These are phyloP conservation scores for Xanthoconium separans DNA, from an alignment of 1,284 basidiomycete genomes.

Conservation along the genomic window DNA sequence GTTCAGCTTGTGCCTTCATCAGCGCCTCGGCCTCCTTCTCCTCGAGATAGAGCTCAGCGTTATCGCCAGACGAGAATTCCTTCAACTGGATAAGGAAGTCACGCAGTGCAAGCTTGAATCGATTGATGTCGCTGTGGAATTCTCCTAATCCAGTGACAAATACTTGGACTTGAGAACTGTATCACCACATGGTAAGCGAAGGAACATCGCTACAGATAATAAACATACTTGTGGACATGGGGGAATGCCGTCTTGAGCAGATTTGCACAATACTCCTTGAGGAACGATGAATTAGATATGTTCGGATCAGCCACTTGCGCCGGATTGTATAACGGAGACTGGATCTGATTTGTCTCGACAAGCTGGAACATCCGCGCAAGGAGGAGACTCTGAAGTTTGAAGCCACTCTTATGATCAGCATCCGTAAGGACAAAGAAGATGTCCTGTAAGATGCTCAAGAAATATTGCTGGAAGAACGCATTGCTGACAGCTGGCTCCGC, in stretches of 20 bases:
- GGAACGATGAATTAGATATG: constrained; percentile 81
- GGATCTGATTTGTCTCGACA: constrained; percentile 81
- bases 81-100: constrained; percentile 91
- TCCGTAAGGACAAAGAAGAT: constrained; percentile 98
- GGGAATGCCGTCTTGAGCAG: constrained; percentile 87
- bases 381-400: constrained; percentile 89
- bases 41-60: constrained; percentile 86
- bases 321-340: constrained; percentile 86
- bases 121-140: constrained; percentile 84
- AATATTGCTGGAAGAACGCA: constrained; percentile 89
- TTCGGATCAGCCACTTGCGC: constrained; percentile 70
- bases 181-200: constrained; percentile 13
- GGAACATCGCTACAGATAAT: constrained; percentile 1
- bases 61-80: constrained; percentile 80
- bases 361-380: constrained; percentile 94
- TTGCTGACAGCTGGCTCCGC: constrained; percentile 79
- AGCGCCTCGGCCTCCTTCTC: constrained; percentile 90
- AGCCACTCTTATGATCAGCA: constrained; percentile 97
- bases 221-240: constrained; percentile 78
- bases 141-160: constrained; percentile 86
- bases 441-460: constrained; percentile 92
- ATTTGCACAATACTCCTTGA: constrained; percentile 88
- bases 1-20: constrained; percentile 71
- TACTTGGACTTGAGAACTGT: constrained; percentile 67
- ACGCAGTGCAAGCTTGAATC: constrained; percentile 94